Evolutionary conservation across 176 grass and related monocot species (phyloP).

Genomic region (Cenchrus fungigraminus): DNA sequence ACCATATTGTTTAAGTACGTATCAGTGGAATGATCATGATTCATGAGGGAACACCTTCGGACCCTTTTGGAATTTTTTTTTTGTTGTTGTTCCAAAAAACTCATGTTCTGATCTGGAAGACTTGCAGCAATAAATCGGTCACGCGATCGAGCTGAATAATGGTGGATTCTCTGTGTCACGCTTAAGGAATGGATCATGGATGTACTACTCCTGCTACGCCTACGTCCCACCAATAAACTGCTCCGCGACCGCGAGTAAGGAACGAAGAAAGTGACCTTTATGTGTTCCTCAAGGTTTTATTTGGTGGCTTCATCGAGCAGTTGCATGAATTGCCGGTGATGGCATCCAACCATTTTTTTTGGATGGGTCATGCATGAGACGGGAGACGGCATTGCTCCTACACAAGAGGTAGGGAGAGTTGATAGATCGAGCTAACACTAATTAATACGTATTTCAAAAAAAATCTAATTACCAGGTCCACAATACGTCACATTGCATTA

Average conservation of each 20-base stretch:
- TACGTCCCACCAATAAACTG: background rate
- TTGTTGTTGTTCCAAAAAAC: too few species aligned
- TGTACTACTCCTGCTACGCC: background rate
- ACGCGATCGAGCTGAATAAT: constrained; percentile 4
- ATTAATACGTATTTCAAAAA: background rate
- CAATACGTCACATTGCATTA: background rate
- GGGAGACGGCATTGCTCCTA: background rate
- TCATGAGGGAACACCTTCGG: background rate
- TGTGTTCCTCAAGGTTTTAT: background rate
- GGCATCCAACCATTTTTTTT: constrained; percentile 7
- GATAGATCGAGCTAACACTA: background rate
- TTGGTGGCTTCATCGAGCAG: background rate
- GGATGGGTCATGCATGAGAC: background rate
- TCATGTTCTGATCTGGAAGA: background rate
- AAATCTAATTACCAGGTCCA: background rate
- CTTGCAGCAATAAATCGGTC: constrained; percentile 19
- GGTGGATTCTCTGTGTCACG: background rate
- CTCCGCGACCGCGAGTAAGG: background rate
- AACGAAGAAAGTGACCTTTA: background rate
- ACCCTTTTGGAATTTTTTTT: background rate
- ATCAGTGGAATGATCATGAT: background rate
- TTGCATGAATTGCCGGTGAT: background rate
- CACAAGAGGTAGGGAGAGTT: background rate
- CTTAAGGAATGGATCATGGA: background rate
- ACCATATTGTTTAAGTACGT: background rate